Evolutionary conservation across 164 flowering plant genomes (phyloP), one percentile per base, ranked within the genome.

Genomic region (Buxus sempervirens): DNA sequence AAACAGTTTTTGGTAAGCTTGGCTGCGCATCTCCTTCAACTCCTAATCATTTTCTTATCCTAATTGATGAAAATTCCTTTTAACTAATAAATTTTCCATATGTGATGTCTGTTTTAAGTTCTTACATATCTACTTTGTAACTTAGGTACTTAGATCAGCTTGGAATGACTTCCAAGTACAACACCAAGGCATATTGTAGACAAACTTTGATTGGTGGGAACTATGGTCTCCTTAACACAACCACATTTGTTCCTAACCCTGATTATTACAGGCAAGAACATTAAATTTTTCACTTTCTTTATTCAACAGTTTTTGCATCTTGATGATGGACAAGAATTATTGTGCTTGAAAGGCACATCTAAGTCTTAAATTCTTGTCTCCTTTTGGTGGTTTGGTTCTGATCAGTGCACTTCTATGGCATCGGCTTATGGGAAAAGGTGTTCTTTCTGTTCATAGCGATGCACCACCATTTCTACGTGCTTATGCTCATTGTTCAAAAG

Each of bases 341-440:
- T 26, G 26, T 26, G 24, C 32, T 5, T 54, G 13, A 53, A 3
- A 26, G 68, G 10, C 65, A 41, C 49, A 10, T 23, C 56, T 24
- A 49, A 63, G 15, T 42, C 42, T 15, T 9, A 32, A 32, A 48
- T 5, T 56, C 20, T 0, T 72, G 12, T 1, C 49, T 13, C 26
- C 38, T 13, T 63, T 57, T 19, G 13, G 22, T 60, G 27, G 24
- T 19, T 67, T 21, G 22, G 62, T 27, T 21, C 38, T 21, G 9
- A 61, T 45, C 81, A 84, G 86, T 67, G 88, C 88, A 59, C 84
- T 84, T 74, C 79, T 82, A 58, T 84, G 84, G 82, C 84, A 84
- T 63, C 77, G 80, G 23, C 56, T 84, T 10, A 84, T 84, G 85
- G 88, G 88, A 54, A 81, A 67, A 48, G 71, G 62, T 9, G 85